Evolutionary conservation across 371 early-diverging fungal genomes (phyloP), one percentile per base, ranked within the genome.

Genomic region (Entomophthora muscae): DNA sequence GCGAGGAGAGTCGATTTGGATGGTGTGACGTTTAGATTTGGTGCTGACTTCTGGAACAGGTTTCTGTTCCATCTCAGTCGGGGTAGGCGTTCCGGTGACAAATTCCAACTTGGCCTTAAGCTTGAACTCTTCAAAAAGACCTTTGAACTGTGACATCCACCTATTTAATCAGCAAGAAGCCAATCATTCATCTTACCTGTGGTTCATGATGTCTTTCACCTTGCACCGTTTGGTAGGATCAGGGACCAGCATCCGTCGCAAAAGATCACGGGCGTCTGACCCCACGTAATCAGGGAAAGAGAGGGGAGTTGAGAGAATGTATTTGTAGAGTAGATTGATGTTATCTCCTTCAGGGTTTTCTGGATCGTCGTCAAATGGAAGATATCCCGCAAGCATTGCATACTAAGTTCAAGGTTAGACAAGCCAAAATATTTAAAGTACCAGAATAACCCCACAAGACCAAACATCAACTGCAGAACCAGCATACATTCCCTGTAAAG

Each of bases 361-460:
- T 3, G 95, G 95, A 73, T 98, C 98, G 72, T 98, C 99, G 67
- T 99, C 99, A 72, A 91, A 99, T 7, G 99, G 99, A 42, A 99
- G 81, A 68, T 91, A 93, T 1, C 99, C 99, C 54, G 90, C 91
- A 7, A 95, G 76, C 97, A 96, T 95, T 17, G 97, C 95, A 69
- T 91, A 95, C 61, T 98, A 73, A 63, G 95, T 91, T 13, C 95
- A 51, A 51, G 21, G 7, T 42, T 42, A 42, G 27, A 55, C 21
- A 3, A 3, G 21, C n/a, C 55, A 55, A 55, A n/a, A n/a, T n/a
- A n/a, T 26, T 7, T 26, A 10, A 55, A 29, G 42, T 67, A 70
- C 70, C 57, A 96, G 67, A 61, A 96, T 90, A 24, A 96, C 95
- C 32, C 97, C 97, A 63, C 92, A 89, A 42, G 86, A 85, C 95